A percentile compares a stretch with the other conserved stretches of the same genome.
These are phyloP conservation scores for Rubia tinctorum DNA, from an alignment of 305 asterid species.

Conservation along the genomic window DNA sequence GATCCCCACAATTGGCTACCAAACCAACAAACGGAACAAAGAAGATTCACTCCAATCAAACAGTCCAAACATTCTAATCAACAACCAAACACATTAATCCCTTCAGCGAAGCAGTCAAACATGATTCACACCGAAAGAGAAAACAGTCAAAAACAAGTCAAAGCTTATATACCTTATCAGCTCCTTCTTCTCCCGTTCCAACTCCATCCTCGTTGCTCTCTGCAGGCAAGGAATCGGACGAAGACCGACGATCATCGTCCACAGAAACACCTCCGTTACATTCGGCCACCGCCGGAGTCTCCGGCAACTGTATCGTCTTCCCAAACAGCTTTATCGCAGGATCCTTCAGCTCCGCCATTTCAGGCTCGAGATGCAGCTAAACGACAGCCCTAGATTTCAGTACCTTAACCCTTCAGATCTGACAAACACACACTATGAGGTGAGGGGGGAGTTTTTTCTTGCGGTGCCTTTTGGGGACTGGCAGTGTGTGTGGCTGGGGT, in stretches of 20 bases:
- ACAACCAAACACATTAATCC: conserved; percentile 30
- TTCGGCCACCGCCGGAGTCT: conserved; percentile 29
- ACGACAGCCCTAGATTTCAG: conserved; percentile 16
- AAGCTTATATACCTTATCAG: conserved; percentile 46
- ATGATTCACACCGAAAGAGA: conserved; percentile 19
- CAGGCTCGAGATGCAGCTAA: conserved; percentile 5
- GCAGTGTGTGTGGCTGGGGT: conserved; percentile 11
- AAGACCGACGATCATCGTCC: conserved; percentile 34
- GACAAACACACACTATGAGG: conserved; percentile 21
- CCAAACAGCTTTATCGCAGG: conserved; percentile 70
- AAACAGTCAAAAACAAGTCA: conserved; percentile 1
- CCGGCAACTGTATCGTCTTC: conserved; percentile 65
- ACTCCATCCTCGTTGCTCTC: conserved; percentile 31
- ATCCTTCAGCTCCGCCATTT: conserved; percentile 37
- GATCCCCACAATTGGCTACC: not conserved
- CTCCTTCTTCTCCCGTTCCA: conserved; percentile 42
- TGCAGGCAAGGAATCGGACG: conserved; percentile 38
- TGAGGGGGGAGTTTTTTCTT: not conserved
- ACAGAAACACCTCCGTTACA: conserved; percentile 24
- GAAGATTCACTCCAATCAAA: not conserved
- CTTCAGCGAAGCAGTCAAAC: conserved; percentile 5
- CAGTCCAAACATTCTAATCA: not conserved
- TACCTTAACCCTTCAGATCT: conserved; percentile 29
- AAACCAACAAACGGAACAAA: too few species aligned
- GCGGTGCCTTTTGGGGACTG: not conserved